Base-by-base conservation (phyloP, 1,284 basidiomycete genomes). In the Singerocomus inundabilis region DNA sequence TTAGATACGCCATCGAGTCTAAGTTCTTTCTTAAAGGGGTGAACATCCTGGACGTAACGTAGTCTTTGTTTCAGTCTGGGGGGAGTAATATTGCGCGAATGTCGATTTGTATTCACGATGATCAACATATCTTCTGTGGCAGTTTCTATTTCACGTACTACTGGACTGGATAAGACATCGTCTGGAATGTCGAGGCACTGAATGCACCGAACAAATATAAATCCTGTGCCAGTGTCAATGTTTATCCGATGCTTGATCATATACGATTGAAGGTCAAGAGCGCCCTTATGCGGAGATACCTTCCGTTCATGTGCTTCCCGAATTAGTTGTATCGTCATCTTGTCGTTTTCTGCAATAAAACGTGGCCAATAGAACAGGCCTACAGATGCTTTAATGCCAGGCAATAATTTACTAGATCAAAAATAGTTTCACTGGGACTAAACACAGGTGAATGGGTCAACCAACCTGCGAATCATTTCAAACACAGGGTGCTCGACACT, bases 21-120 rank as follows among this genome's bases (percentile, higher is more conserved):
- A 28, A 21, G 28, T 28, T 44, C 43, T 26, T 41, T 44, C 37
- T 41, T 41, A 18, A 42, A 44, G 37, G 44, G 42, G 18, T 42
- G 7, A 9, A 44, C 11, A 9, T 44, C 44, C 44, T 44, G 36
- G 16, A 29, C 6, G 9, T 5, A 28, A 28, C 9, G n/a, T n/a
- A 28, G 28, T 6, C 28, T 28, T 25, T n/a, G 21, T 21, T 9
- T 6, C 18, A 6, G 25, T 2, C 12, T 21, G 4, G 11, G 13
- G 2, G 9, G 1, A 33, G 13, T 7, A n/a, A 15, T 11, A 8
- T 21, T 10, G 9, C 7, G 18, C 12, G 15, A 28, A 13, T 21
- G 11, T 4, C 29, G 9, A 4, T 5, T 44, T 16, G 42, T 37
- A n/a, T 44, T 44, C 2, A 16, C 9, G 24, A 44, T 41, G 4